Percentiles rank a stretch among this genome's conserved stretches.
These are phyloP conservation scores for Eucalyptus virginea DNA, from an alignment of 345 rosid genomes.

Conservation along the genomic window DNA sequence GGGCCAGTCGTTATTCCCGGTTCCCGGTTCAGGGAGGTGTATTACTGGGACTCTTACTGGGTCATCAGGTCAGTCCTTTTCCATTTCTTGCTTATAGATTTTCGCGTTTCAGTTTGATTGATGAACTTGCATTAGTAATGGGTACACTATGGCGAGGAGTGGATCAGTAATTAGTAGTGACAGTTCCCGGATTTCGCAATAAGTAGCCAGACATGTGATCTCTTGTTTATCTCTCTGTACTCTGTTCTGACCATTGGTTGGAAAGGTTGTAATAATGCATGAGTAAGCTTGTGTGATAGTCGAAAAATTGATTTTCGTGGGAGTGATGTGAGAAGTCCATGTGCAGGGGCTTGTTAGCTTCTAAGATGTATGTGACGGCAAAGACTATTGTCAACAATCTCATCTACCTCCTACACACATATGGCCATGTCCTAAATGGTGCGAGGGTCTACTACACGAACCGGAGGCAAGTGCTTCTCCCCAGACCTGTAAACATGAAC, in stretches of 20 bases:
- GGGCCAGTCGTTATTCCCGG: conserved; percentile 63
- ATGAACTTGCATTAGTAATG: not conserved
- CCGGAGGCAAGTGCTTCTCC: conserved; percentile 41
- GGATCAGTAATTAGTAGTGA: fast-evolving
- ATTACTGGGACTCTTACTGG: conserved; percentile 98
- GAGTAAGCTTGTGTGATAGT: not conserved
- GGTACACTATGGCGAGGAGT: not conserved
- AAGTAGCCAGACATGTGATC: not conserved
- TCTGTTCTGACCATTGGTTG: not conserved
- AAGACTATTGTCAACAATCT: conserved; percentile 64
- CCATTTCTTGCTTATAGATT: not conserved
- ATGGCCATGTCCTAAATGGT: conserved; percentile 74
- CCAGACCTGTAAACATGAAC: not conserved
- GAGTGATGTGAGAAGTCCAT: not conserved
- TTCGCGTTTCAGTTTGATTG: not conserved
- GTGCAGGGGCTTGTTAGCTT: conserved; percentile 77
- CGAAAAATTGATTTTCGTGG: not conserved
- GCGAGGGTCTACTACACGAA: conserved; percentile 81
- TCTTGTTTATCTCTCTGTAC: not conserved
- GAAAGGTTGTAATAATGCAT: not conserved
- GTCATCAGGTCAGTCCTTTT: conserved; percentile 41
- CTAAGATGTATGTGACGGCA: conserved; percentile 79
- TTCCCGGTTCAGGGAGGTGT: conserved; percentile 79
- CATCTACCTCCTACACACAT: conserved; percentile 45
- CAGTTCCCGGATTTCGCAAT: not conserved